These are phyloP conservation scores for Salmacisia buchloeana DNA, from an alignment of 1,284 basidiomycete genomes.

Conservation along the genomic window DNA sequence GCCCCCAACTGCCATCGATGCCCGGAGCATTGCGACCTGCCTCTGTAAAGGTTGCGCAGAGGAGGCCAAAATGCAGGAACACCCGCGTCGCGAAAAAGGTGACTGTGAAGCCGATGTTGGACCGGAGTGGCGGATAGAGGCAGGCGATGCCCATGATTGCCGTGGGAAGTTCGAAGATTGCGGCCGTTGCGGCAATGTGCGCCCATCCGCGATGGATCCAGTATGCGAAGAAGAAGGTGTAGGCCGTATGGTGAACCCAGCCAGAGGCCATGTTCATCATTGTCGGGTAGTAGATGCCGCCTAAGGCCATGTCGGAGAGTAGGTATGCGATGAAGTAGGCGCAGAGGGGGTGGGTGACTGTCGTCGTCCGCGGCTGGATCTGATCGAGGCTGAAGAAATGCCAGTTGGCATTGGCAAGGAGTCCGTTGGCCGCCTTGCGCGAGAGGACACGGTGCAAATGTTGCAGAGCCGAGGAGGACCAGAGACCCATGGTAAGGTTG, in stretches of 20 bases:
- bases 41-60: conserved; percentile 25
- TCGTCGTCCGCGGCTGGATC: conserved; percentile 28
- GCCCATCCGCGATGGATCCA: conserved; percentile 42
- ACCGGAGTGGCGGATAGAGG: conserved; percentile 38
- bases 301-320: conserved; percentile 34
- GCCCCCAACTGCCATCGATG: conserved; percentile 31
- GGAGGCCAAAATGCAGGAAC: conserved; percentile 40
- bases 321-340: conserved; percentile 48
- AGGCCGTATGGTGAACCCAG: conserved; percentile 47
- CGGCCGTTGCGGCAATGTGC: conserved; percentile 33
- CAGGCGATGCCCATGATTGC: conserved; percentile 46
- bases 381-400: conserved; percentile 27
- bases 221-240: conserved; percentile 35
- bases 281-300: conserved; percentile 44
- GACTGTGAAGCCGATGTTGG: conserved; percentile 45
- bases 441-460: neutral
- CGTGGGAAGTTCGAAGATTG: conserved; percentile 47
- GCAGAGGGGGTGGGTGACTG: conserved; percentile 33
- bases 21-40: conserved; percentile 32
- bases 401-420: neutral
- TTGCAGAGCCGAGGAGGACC: neutral
- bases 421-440: neutral
- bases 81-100: conserved; percentile 46
- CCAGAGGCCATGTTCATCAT: conserved; percentile 45
- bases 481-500: neutral